Base-by-base conservation (phyloP, 1,284 basidiomycete species). In the Heterobasidion irregulare region DNA sequence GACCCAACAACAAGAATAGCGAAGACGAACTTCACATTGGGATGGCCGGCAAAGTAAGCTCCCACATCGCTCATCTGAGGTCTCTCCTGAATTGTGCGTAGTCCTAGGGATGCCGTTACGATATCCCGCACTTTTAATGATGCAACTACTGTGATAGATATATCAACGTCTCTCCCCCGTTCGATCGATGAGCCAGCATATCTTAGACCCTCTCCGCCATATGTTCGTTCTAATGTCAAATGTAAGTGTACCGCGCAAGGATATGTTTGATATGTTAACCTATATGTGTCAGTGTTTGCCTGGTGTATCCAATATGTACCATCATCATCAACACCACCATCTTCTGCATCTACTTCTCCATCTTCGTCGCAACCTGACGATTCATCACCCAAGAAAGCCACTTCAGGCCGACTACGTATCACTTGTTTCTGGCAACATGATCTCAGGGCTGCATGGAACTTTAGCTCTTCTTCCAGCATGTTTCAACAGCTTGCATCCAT, bases 351-450 rank as follows among this genome's bases (percentile, higher is more conserved):
- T 47, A 57, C n/a, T 5, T 34, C 33, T 18, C n/a, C 56, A 55
- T 66, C 59, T 32, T 62, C 62, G 16, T 63, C 64, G 35, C 58
- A 56, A 56, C 54, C 58, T 53, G 66, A 72, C 62, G 65, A 76
- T 60, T 68, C 72, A 56, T 67, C 58, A 60, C 56, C 50, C 62
- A 61, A 60, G 68, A 65, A 68, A 53, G 51, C 53, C 16, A 58
- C 63, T 10, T 58, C 66, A 5, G 66, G 68, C 58, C 71, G 74
- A 57, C 70, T 94, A 26, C 83, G 89, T 19, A 82, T 97, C 56
- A 94, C 92, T 1, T 92, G 90, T 64, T 96, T 96, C 68, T 98
- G 93, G 92, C 91, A 94, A 63, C 96, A 98, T 73, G 90, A 97
- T 70, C 82, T 98, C n/a, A 87, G 89, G 59, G 84, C 92, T 0